phyloP scores from a whole-genome alignment of 768 basidiomycete species.

The Leccinum ochraceum region DNA sequence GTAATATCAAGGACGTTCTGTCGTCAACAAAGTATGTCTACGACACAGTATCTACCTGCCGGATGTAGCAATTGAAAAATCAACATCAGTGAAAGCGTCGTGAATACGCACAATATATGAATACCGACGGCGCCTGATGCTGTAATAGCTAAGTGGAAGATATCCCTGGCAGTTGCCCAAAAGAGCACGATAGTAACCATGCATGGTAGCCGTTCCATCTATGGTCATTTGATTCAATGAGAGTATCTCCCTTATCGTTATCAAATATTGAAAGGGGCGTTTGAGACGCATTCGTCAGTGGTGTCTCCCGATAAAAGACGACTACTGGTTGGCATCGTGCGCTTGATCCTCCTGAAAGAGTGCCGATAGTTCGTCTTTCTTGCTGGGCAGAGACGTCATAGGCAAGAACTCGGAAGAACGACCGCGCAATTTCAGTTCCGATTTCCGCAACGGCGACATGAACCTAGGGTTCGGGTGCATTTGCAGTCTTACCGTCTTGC shows the following conservation, averaged over 20 bases:
- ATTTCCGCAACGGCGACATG: background rate
- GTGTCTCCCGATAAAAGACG: background rate
- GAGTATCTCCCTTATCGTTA: background rate
- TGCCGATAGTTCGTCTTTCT: constrained; percentile 6
- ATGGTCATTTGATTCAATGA: too few species aligned
- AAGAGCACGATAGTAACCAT: too few species aligned
- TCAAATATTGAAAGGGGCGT: background rate
- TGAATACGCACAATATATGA: too few species aligned
- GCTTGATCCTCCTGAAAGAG: constrained; percentile 6
- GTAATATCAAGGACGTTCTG: background rate
- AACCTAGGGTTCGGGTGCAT: constrained; percentile 11
- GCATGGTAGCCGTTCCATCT: too few species aligned
- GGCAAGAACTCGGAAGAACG: background rate
- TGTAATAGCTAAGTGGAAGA: too few species aligned
- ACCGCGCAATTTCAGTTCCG: constrained; percentile 1
- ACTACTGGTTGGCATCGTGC: background rate
- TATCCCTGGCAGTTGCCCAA: background rate
- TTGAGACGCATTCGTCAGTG: background rate
- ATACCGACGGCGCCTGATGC: too few species aligned
- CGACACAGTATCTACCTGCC: background rate
- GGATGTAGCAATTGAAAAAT: background rate
- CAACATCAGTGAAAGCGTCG: background rate
- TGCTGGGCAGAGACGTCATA: constrained; percentile 1
- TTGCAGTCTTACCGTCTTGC: constrained; percentile 3
- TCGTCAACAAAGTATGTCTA: background rate